These are phyloP conservation scores for Lactifluus pinguis DNA, from an alignment of 768 basidiomycete species.

Conservation along the genomic window DNA sequence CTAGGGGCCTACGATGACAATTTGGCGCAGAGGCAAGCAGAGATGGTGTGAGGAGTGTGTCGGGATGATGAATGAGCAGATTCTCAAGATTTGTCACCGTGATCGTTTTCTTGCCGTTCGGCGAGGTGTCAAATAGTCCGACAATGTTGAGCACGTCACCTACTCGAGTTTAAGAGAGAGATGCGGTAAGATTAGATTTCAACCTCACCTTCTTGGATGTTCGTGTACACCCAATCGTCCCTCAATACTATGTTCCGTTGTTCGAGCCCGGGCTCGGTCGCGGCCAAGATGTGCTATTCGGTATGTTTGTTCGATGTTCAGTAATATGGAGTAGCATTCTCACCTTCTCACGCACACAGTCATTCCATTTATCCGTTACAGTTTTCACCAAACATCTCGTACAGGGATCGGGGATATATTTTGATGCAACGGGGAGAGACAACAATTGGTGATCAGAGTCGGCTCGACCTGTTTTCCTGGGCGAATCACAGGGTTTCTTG, in stretches of 20 bases:
- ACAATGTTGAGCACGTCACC: slow-evolving; percentile 80
- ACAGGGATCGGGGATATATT: slow-evolving; percentile 12
- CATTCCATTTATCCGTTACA: slow-evolving; percentile 2
- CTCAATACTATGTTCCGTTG: slow-evolving; percentile 46
- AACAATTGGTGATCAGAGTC: neutral
- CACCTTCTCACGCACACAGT: slow-evolving; percentile 14
- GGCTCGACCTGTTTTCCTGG: neutral
- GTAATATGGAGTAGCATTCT: neutral
- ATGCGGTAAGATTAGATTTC: neutral
- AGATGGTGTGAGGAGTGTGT: slow-evolving; percentile 85
- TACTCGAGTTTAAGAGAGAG: slow-evolving; percentile 22
- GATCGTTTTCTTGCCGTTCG: slow-evolving; percentile 30
- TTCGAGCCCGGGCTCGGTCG: slow-evolving; percentile 32
- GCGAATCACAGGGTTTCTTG: slow-evolving; percentile 4
- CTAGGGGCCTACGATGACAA: slow-evolving; percentile 81
- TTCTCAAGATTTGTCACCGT: slow-evolving; percentile 54
- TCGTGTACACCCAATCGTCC: slow-evolving; percentile 71
- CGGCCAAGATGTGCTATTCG: slow-evolving; percentile 43
- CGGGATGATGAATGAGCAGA: slow-evolving; percentile 82
- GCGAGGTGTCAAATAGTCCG: slow-evolving; percentile 32
- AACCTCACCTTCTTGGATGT: slow-evolving; percentile 46
- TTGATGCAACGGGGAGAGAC: neutral
- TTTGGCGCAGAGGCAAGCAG: slow-evolving; percentile 74
- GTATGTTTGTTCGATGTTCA: neutral
- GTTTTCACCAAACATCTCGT: slow-evolving; percentile 7